Percentiles rank a stretch among this genome's conserved stretches.
Evolutionary conservation across 2,329 filamentous ascomycete species (phyloP).

Genomic region (Colletotrichum kahawae): DNA sequence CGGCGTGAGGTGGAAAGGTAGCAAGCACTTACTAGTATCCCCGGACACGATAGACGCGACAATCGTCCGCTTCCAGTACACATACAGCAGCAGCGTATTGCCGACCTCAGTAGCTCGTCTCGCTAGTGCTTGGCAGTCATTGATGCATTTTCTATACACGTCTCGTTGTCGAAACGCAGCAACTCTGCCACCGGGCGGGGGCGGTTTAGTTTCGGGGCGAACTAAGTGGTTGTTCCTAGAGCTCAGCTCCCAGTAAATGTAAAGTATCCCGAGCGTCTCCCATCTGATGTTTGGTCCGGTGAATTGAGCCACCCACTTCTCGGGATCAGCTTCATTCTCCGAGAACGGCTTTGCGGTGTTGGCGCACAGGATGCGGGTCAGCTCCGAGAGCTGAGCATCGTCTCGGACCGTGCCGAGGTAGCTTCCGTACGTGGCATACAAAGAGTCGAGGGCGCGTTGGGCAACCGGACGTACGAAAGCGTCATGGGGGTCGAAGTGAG

Average conservation of each 20-base stretch:
- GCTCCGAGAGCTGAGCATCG: background rate
- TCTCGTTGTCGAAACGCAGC: slow-evolving; percentile 18
- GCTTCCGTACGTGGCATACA: slow-evolving; percentile 25
- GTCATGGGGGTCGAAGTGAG: slow-evolving; percentile 23
- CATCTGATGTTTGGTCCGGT: background rate
- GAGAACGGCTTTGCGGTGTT: slow-evolving; percentile 18
- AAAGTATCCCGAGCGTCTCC: slow-evolving; percentile 20
- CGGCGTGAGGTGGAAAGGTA: rapidly evolving
- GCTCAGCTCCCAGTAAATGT: slow-evolving; percentile 23
- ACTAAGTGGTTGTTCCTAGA: background rate
- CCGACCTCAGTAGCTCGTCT: slow-evolving; percentile 25
- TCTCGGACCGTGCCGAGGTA: slow-evolving; percentile 23
- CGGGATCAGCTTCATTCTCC: slow-evolving; percentile 8
- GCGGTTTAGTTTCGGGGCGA: slow-evolving; percentile 14
- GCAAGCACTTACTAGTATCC: slow-evolving; percentile 40
- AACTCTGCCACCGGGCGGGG: background rate
- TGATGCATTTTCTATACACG: slow-evolving; percentile 33
- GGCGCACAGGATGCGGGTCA: slow-evolving; percentile 28
- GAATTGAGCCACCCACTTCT: slow-evolving; percentile 16
- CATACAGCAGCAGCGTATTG: slow-evolving; percentile 43
- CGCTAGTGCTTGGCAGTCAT: slow-evolving; percentile 38
- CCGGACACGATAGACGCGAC: slow-evolving; percentile 42
- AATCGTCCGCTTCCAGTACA: slow-evolving; percentile 37
- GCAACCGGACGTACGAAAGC: slow-evolving; percentile 23
- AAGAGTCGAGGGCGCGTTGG: slow-evolving; percentile 5